Conservation (phyloP, 345 rosid genomes). For the Anacardium occidentale region DNA sequence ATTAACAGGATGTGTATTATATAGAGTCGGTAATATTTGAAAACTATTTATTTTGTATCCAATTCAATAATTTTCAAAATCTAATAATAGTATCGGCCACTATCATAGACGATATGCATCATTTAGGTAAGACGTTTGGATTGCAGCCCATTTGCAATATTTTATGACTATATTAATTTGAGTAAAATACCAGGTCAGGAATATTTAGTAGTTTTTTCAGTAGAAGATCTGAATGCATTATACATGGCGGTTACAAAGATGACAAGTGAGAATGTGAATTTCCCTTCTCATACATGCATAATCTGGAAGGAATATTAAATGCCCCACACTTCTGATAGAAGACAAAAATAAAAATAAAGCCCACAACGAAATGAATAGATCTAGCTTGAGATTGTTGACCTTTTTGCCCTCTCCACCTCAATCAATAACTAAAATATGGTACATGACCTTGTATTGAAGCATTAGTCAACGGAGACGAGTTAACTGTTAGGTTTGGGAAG, state of each 20-base stretch:
- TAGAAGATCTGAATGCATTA: no score
- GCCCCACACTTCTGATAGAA: background rate
- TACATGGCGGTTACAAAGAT: background rate
- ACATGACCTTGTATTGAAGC: background rate
- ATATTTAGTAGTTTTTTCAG: background rate
- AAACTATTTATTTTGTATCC: no score
- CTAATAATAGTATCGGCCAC: no score
- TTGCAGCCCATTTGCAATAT: background rate
- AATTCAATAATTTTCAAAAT: no score
- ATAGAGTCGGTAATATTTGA: no score
- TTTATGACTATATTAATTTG: background rate
- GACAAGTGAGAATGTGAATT: background rate
- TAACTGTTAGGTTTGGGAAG: conserved; percentile 9
- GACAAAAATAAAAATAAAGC: background rate
- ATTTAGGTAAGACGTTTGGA: no score
- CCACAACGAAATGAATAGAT: background rate
- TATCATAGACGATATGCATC: no score
- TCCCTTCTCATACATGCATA: background rate
- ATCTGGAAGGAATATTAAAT: conserved; percentile 6
- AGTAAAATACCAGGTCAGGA: background rate
- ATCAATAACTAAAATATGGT: conserved; percentile 2
- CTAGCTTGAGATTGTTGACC: conserved; percentile 23
- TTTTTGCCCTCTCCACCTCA: background rate
- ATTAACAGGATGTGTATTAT: no score
- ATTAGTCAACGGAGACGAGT: conserved; percentile 6